A percentile compares a stretch with the other conserved stretches of the same genome.
phyloP scores from a whole-genome alignment of 257 asterid species.

The Plantago major region DNA sequence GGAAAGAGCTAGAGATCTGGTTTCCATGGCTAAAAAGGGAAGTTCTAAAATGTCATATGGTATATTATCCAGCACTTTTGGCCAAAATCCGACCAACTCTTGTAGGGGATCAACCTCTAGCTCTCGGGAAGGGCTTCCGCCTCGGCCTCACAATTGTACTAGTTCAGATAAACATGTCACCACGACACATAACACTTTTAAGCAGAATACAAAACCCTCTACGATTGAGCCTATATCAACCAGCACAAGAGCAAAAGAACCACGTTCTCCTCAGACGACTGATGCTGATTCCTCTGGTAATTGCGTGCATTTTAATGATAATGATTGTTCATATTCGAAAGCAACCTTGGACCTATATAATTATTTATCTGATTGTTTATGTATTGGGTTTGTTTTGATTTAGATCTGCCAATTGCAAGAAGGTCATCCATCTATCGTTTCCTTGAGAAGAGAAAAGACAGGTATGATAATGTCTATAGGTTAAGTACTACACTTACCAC shows the following conservation, averaged over 20 bases:
- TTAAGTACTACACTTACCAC: not conserved
- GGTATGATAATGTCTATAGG: slow-evolving; percentile 32
- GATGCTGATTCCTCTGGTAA: slow-evolving; percentile 45
- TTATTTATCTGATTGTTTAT: not conserved
- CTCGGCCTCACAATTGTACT: slow-evolving; percentile 17
- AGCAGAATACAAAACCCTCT: slow-evolving; percentile 16
- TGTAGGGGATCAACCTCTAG: slow-evolving; percentile 7
- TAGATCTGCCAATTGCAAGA: slow-evolving; percentile 82
- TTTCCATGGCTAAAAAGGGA: slow-evolving; percentile 45
- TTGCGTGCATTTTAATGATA: not conserved
- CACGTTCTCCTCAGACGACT: slow-evolving; percentile 5
- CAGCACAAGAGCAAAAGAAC: not conserved
- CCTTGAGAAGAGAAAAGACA: slow-evolving; percentile 72
- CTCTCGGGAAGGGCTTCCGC: slow-evolving; percentile 31
- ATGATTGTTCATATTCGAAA: not conserved
- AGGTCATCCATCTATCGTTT: slow-evolving; percentile 79
- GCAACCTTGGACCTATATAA: not conserved
- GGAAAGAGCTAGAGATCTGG: slow-evolving; percentile 45
- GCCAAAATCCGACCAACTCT: slow-evolving; percentile 14
- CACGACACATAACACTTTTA: slow-evolving; percentile 18
- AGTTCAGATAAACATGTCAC: slow-evolving; percentile 20
- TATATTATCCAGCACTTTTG: slow-evolving; percentile 19
- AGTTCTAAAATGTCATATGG: slow-evolving; percentile 30
- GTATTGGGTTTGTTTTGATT: slow-evolving; percentile 1
- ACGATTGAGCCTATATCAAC: slow-evolving; percentile 14